Conservation (phyloP, 1,284 basidiomycete genomes). For the Takashimella koratensis region DNA sequence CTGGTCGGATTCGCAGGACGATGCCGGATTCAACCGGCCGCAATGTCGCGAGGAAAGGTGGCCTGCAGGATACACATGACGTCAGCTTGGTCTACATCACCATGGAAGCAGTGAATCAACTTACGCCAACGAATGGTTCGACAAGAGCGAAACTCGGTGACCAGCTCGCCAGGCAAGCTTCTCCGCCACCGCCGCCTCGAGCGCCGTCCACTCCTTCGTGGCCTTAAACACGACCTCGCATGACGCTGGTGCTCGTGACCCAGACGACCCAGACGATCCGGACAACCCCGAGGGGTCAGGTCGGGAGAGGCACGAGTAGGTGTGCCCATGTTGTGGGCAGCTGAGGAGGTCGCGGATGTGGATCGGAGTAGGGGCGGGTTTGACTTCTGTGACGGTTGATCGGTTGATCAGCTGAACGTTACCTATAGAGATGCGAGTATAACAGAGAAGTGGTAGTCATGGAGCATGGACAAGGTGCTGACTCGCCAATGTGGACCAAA, state of each 20-base stretch:
- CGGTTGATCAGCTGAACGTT: too few species aligned
- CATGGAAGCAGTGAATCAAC: not conserved
- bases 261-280: not conserved
- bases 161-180: constrained; percentile 19
- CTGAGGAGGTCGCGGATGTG: constrained; percentile 7
- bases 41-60: not conserved
- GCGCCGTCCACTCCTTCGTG: constrained; percentile 3
- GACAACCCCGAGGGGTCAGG: not conserved
- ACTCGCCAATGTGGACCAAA: too few species aligned
- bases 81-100: not conserved
- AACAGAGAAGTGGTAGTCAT: too few species aligned
- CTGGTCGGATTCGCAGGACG: not conserved
- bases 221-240: constrained; percentile 5
- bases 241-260: not conserved
- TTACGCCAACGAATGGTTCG: not conserved
- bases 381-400: too few species aligned
- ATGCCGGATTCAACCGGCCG: not conserved
- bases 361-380: constrained; percentile 7
- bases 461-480: too few species aligned
- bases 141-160: constrained; percentile 8
- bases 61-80: not conserved
- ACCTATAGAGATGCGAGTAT: too few species aligned
- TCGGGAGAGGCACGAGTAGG: constrained; percentile 7
- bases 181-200: constrained; percentile 17
- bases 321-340: constrained; percentile 11